Conservation (phyloP, 768 basidiomycete genomes). For the Phlebiopsis flavidoalba region DNA sequence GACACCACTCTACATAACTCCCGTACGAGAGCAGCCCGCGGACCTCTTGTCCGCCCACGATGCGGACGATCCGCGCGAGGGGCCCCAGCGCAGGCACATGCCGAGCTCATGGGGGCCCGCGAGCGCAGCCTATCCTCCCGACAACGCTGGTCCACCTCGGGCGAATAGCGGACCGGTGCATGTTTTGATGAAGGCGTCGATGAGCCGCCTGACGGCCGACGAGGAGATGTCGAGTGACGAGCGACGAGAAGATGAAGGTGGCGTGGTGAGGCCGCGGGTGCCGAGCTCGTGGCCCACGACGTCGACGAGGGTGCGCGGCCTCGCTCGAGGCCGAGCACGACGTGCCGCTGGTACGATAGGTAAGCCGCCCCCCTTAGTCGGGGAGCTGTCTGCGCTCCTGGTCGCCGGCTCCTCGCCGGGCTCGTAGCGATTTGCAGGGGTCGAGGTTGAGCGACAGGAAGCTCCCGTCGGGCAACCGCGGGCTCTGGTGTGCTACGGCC, state of each 20-base stretch:
- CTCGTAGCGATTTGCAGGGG: constrained; percentile 24
- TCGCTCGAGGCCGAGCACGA: constrained; percentile 74
- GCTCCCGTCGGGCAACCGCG: constrained; percentile 28
- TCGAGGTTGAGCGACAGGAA: constrained; percentile 31
- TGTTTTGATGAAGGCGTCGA: constrained; percentile 74
- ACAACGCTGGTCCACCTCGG: constrained; percentile 51
- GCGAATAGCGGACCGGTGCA: constrained; percentile 32
- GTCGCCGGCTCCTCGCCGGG: constrained; percentile 14
- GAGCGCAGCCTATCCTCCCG: constrained; percentile 78
- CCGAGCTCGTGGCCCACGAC: constrained; percentile 66
- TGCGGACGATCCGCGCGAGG: constrained; percentile 72
- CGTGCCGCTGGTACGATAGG: constrained; percentile 65
- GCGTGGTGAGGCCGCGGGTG: constrained; percentile 72
- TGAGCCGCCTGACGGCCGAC: constrained; percentile 68
- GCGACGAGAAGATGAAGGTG: constrained; percentile 80
- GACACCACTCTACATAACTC: constrained; percentile 74
- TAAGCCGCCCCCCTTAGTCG: constrained; percentile 77
- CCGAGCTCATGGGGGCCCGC: constrained; percentile 85
- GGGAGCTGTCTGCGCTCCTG: constrained; percentile 24
- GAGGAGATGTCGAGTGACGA: constrained; percentile 82
- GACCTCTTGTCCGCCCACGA: constrained; percentile 65
- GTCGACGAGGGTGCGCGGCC: constrained; percentile 64
- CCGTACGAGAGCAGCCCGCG: constrained; percentile 86
- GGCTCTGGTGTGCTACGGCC: constrained; percentile 27
- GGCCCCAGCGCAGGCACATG: constrained; percentile 91